Conservation (phyloP, 176 grass and related monocot genomes). For the Poa pratensis region DNA sequence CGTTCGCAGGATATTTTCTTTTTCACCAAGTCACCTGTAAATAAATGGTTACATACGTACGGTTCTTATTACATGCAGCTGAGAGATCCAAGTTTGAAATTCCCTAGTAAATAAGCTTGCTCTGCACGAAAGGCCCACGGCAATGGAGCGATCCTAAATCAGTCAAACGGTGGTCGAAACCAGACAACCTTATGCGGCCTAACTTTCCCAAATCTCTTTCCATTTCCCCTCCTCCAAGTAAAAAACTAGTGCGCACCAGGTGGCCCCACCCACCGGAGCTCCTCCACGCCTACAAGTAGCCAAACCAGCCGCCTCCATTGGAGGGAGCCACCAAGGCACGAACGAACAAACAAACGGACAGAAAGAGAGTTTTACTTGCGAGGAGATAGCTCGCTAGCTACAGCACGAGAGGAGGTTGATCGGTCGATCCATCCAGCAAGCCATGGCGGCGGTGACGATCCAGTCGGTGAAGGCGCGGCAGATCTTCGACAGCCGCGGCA, state of each 20-base stretch:
- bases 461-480: slow-evolving; percentile 74
- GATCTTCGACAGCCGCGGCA: slow-evolving; percentile 98
- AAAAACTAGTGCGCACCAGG: background rate
- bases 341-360: background rate
- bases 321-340: background rate
- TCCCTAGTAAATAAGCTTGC: background rate
- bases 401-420: background rate
- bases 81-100: too few relatives aligned
- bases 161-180: background rate
- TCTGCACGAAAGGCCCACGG: background rate
- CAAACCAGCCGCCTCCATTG: background rate
- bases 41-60: too few relatives aligned
- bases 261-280: background rate
- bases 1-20: background rate
- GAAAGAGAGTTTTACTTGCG: background rate
- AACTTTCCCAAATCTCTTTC: background rate
- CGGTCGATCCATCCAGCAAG: too few relatives aligned
- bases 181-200: background rate
- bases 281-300: background rate
- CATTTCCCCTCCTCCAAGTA: slow-evolving; percentile 5
- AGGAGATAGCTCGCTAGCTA: background rate
- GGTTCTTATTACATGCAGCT: too few relatives aligned
- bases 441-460: slow-evolving; percentile 65
- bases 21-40: background rate
- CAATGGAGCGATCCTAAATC: background rate